A percentile compares a stretch with the other conserved stretches of the same genome.
Evolutionary conservation across 2,329 filamentous ascomycete species (phyloP).

Genomic region (Tolypocladium paradoxum): DNA sequence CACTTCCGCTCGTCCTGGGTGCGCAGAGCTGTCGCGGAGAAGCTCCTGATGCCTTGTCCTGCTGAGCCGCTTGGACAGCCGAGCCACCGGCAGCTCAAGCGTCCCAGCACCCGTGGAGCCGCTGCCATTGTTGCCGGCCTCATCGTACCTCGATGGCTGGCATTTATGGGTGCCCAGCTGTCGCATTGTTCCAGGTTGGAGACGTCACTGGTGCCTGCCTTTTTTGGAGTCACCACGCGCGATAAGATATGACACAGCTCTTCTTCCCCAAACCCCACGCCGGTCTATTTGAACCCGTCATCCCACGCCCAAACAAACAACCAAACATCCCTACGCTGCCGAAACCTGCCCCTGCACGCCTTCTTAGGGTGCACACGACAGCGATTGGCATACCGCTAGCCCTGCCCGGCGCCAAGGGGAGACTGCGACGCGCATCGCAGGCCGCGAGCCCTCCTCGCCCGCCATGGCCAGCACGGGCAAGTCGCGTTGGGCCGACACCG

Average conservation of each 20-base stretch:
- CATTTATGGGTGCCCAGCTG: not conserved
- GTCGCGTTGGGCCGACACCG: slow-evolving; percentile 82
- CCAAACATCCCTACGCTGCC: not conserved
- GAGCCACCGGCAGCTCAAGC: not conserved
- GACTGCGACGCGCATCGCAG: not conserved
- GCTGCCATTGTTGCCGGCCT: not conserved
- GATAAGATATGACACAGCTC: not conserved
- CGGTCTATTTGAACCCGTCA: not conserved
- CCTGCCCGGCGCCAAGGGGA: not conserved
- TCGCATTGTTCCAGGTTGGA: not conserved
- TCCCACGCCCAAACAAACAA: not conserved
- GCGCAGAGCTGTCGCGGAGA: not conserved
- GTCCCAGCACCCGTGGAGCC: not conserved
- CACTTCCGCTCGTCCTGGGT: slow-evolving; percentile 49
- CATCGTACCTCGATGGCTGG: not conserved
- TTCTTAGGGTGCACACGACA: not conserved
- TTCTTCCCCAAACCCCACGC: not conserved
- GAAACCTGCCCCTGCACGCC: not conserved
- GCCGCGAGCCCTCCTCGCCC: not conserved
- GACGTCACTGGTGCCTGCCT: not conserved
- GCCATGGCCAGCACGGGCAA: slow-evolving; percentile 49
- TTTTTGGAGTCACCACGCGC: not conserved
- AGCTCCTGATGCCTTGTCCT: not conserved
- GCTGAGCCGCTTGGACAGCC: not conserved
- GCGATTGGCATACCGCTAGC: not conserved